Base-by-base conservation (phyloP, 2,329 filamentous ascomycete species). In the Canariomyces notabilis region DNA sequence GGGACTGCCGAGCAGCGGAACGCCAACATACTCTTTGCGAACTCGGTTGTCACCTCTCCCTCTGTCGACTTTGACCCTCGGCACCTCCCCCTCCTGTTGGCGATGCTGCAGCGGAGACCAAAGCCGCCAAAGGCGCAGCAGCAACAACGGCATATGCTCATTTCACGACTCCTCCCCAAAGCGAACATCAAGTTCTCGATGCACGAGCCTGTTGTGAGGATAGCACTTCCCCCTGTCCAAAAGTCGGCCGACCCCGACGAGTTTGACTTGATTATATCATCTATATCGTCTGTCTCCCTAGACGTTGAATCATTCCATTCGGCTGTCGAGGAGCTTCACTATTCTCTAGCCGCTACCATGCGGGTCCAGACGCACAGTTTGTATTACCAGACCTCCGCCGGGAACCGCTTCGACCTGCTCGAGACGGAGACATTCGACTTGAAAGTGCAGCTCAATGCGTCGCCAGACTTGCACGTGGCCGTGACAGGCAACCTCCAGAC, bases 261-360 rank as follows among this genome's bases (percentile, higher is more conserved):
- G 55, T 97, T 93, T 56, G 93, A 98, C 61, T 76, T 98, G 22
- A 85, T 98, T 36, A 95, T 98, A 38, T 95, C 89, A 1, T 93
- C 89, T 2, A 88, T 95, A 9, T 97, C 94, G 0, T 95, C 91
- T 0, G 81, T 97, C 31, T 95, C 91, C 0, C 70, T 97, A 18
- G 93, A 98, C 59, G 77, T 95, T 38, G 93, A 98, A 61, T 95
- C 93, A 0, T 95, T 89, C n/a, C 93, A 98, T 67, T 93, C 89
- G 3, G 75, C 85, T 0, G 80, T 88, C 29, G 87, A 87, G 47
- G 86, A 94, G 26, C 70, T 89, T 3, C 87, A 96, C 61, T 98
- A 98, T 65, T 88, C 87, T 5, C 70, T 98, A 1, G 82, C 82
- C 12, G 89, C 89, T 0, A 85, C 87, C 3, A 82, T 94, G 62